phyloP scores from a whole-genome alignment of 805 yeast species.

The Spathaspora boniae region DNA sequence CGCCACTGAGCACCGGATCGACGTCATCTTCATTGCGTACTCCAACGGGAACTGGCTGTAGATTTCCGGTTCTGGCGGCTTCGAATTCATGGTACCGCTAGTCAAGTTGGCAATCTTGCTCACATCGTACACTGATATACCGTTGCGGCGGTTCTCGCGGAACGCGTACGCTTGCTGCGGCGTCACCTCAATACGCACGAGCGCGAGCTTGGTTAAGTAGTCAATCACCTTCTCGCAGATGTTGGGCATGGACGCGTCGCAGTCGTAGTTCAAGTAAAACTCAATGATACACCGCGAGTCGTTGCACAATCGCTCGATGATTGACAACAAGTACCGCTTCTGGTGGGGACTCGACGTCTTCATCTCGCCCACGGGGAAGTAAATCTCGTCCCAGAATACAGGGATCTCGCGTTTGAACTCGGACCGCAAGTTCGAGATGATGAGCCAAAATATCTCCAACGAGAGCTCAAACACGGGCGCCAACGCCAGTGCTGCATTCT shows the following conservation, averaged over 20 bases:
- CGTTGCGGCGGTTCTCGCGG: conserved; percentile 40
- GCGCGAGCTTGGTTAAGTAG: conserved; percentile 67
- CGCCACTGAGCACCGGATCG: conserved; percentile 77
- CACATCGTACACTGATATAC: conserved; percentile 71
- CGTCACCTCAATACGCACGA: conserved; percentile 69
- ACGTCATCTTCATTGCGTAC: conserved; percentile 76
- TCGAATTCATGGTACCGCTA: conserved; percentile 57
- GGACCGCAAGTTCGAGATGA: conserved; percentile 75
- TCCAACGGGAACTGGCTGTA: conserved; percentile 63
- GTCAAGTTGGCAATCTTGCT: conserved; percentile 74
- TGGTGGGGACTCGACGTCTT: conserved; percentile 90
- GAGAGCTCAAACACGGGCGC: conserved; percentile 91
- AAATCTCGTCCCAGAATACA: conserved; percentile 87
- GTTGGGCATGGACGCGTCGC: conserved; percentile 79
- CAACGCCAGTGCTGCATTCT: conserved; percentile 88
- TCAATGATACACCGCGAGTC: conserved; percentile 92
- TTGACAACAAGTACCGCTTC: conserved; percentile 76
- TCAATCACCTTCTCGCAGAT: conserved; percentile 81
- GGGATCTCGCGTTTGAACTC: conserved; percentile 93
- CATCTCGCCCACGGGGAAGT: conserved; percentile 91
- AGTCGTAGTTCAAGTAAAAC: conserved; percentile 91
- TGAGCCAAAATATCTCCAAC: conserved; percentile 88
- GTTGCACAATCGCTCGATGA: conserved; percentile 77
- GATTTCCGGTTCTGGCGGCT: conserved; percentile 55
- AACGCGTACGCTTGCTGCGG: conserved; percentile 57